phyloP scores from a whole-genome alignment of 2,329 filamentous ascomycete genomes.

The Coniosporium uncinatum region DNA sequence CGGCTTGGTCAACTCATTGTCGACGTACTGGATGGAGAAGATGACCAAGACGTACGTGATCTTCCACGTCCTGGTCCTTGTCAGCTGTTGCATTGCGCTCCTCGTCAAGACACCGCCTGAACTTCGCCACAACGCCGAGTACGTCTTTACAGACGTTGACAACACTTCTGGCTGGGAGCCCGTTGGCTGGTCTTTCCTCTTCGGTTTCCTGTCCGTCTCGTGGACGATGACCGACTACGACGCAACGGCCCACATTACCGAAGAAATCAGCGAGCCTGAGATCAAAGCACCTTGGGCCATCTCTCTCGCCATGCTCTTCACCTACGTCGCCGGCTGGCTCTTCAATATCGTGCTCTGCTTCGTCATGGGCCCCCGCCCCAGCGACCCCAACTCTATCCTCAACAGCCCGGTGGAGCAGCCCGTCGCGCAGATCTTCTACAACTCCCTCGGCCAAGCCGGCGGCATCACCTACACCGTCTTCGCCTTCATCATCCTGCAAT shows the following conservation, averaged over 20 bases:
- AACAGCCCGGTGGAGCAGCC: slow-evolving; percentile 53
- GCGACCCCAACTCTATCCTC: slow-evolving; percentile 50
- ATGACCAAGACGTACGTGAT: slow-evolving; percentile 53
- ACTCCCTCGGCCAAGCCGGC: slow-evolving; percentile 50
- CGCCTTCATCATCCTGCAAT: slow-evolving; percentile 57
- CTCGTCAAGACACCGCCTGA: slow-evolving; percentile 51
- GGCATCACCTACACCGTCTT: slow-evolving; percentile 55
- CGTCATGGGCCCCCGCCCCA: too few species aligned
- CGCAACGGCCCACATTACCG: slow-evolving; percentile 62
- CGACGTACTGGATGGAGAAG: slow-evolving; percentile 52
- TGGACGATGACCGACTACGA: slow-evolving; percentile 69
- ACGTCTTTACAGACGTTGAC: slow-evolving; percentile 56
- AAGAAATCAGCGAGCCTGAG: slow-evolving; percentile 60
- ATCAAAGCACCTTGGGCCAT: slow-evolving; percentile 55
- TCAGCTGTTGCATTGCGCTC: slow-evolving; percentile 53
- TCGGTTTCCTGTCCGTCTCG: slow-evolving; percentile 46
- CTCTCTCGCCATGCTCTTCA: slow-evolving; percentile 51
- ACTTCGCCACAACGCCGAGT: slow-evolving; percentile 51
- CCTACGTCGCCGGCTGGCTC: slow-evolving; percentile 54
- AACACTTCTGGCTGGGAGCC: slow-evolving; percentile 59
- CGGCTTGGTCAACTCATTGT: slow-evolving; percentile 48
- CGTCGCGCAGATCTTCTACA: slow-evolving; percentile 51
- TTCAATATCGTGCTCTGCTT: slow-evolving; percentile 59
- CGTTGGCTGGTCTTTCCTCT: slow-evolving; percentile 54
- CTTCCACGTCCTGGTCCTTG: slow-evolving; percentile 52